phyloP scores from a whole-genome alignment of 805 yeast species.

The Tetrapisispora nanseiensis region DNA sequence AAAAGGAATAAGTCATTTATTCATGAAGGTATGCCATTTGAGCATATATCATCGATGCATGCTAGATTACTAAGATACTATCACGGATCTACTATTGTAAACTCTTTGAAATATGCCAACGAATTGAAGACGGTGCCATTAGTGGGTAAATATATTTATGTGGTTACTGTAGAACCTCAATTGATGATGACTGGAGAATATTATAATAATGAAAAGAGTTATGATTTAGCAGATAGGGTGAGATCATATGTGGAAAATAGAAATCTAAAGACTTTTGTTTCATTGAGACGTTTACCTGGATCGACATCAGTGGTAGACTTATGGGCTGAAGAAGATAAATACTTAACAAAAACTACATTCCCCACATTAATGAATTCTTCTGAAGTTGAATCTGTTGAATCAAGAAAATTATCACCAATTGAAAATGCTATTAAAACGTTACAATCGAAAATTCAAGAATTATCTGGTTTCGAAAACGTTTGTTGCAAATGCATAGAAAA shows the following conservation, averaged over 20 bases:
- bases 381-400: constrained; percentile 44
- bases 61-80: constrained; percentile 62
- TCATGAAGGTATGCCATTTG: constrained; percentile 81
- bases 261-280: constrained; percentile 59
- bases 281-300: constrained; percentile 63
- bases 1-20: constrained; percentile 69
- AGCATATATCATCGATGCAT: constrained; percentile 75
- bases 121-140: constrained; percentile 41
- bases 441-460: constrained; percentile 58
- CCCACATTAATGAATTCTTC: constrained; percentile 84
- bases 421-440: constrained; percentile 70
- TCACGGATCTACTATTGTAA: constrained; percentile 71
- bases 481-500: constrained; percentile 44
- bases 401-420: constrained; percentile 64
- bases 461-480: constrained; percentile 56
- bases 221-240: constrained; percentile 42
- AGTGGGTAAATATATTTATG: constrained; percentile 65
- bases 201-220: constrained; percentile 36
- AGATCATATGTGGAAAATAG: constrained; percentile 68
- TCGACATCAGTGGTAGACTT: constrained; percentile 59
- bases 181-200: constrained; percentile 27
- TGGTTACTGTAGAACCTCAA: constrained; percentile 59
- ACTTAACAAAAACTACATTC: constrained; percentile 64
- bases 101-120: constrained; percentile 46
- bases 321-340: constrained; percentile 84